phyloP scores from a whole-genome alignment of 2,329 filamentous ascomycete species.

The Hypoxylon sp. region DNA sequence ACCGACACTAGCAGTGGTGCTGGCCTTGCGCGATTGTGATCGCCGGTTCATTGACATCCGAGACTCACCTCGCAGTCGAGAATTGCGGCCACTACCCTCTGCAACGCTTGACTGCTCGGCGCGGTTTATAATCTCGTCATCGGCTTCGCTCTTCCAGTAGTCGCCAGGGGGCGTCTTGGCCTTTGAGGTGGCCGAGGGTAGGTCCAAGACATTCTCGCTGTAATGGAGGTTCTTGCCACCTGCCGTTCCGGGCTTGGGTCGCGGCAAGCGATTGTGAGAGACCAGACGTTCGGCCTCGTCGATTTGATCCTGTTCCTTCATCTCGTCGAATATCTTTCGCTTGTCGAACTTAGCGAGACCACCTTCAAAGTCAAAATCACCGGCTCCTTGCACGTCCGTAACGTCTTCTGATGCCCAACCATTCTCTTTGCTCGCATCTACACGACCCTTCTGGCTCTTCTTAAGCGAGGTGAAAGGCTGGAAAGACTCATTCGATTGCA shows the following conservation, averaged over 20 bases:
- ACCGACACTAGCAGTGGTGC: slow-evolving; percentile 50
- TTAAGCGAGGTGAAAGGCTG: slow-evolving; percentile 70
- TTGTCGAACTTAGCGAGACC: slow-evolving; percentile 97
- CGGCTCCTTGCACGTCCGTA: slow-evolving; percentile 90
- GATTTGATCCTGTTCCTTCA: slow-evolving; percentile 85
- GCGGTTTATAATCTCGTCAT: slow-evolving; percentile 61
- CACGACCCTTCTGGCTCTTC: slow-evolving; percentile 57
- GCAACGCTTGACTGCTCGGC: slow-evolving; percentile 58
- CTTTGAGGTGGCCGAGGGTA: slow-evolving; percentile 53
- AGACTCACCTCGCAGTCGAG: slow-evolving; percentile 61
- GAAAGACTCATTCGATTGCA: slow-evolving; percentile 68
- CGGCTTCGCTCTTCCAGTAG: slow-evolving; percentile 79
- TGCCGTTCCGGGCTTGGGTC: slow-evolving; percentile 71
- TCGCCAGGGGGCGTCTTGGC: slow-evolving; percentile 55
- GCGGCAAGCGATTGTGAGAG: slow-evolving; percentile 78
- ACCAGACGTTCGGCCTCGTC: slow-evolving; percentile 93
- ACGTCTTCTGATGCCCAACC: slow-evolving; percentile 97
- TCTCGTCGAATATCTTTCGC: slow-evolving; percentile 87
- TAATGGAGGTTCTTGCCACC: slow-evolving; percentile 92
- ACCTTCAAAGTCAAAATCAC: slow-evolving; percentile 92
- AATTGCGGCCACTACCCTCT: slow-evolving; percentile 61
- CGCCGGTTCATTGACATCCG: slow-evolving; percentile 59
- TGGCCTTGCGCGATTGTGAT: slow-evolving; percentile 67
- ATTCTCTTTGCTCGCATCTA: slow-evolving; percentile 62
- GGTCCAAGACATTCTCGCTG: slow-evolving; percentile 87